Evolutionary conservation across 345 rosid species (phyloP).

Genomic region (Xanthoceras sorbifolium): DNA sequence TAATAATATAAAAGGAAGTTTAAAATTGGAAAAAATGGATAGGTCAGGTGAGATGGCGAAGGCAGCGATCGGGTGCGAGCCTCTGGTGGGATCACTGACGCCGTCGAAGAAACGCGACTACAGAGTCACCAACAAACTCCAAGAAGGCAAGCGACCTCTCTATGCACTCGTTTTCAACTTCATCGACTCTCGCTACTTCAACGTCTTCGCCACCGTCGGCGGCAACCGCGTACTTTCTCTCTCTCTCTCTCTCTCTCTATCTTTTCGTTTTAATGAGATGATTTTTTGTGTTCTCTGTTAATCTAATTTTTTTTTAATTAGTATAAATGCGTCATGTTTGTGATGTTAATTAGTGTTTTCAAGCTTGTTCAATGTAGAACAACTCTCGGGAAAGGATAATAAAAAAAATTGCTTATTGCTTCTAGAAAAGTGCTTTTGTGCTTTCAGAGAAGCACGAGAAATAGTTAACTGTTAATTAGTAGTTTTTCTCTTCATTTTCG

Average conservation of each 20-base stretch:
- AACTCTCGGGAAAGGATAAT: no score
- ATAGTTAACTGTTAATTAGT: no score
- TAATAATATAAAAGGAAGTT: not conserved
- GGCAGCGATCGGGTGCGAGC: slow-evolving; percentile 72
- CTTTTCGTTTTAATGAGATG: not conserved
- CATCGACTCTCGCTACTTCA: slow-evolving; percentile 90
- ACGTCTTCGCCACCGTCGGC: slow-evolving; percentile 90
- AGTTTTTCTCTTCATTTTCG: no score
- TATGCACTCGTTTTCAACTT: slow-evolving; percentile 95
- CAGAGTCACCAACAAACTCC: slow-evolving; percentile 80
- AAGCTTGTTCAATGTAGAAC: not conserved
- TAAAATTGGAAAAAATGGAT: not conserved
- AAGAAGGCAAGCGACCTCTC: slow-evolving; percentile 91
- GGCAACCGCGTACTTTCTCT: slow-evolving; percentile 66
- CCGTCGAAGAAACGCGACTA: slow-evolving; percentile 78
- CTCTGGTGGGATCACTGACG: slow-evolving; percentile 74
- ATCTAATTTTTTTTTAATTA: not conserved
- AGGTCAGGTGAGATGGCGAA: slow-evolving; percentile 54
- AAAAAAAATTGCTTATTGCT: no score
- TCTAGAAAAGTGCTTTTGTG: no score
- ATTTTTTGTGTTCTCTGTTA: slow-evolving; percentile 1
- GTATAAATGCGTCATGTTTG: not conserved
- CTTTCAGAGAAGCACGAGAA: no score
- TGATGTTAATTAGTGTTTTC: slow-evolving; percentile 9
- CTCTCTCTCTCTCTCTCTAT: not conserved